Conservation (phyloP, 2,329 filamentous ascomycete species). For the Alternaria burnsii region DNA sequence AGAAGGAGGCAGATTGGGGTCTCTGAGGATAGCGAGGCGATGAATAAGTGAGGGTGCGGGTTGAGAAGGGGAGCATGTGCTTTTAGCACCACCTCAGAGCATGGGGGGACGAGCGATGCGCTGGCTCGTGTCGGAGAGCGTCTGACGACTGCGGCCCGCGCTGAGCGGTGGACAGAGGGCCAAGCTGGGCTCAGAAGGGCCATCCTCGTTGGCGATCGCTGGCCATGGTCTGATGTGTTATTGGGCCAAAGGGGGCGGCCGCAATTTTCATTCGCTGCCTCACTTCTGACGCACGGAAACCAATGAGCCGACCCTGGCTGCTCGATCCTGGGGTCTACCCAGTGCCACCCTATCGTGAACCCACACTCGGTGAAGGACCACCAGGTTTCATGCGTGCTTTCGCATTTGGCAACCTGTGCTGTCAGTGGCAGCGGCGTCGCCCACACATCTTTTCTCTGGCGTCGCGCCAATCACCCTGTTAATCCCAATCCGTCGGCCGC, state of each 20-base stretch:
- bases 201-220: conserved; percentile 37
- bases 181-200: conserved; percentile 39
- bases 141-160: conserved; percentile 38
- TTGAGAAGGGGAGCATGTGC: conserved; percentile 33
- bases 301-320: conserved; percentile 21
- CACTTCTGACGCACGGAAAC: conserved; percentile 22
- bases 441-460: conserved; percentile 17
- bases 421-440: conserved; percentile 22
- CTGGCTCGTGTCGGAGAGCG: conserved; percentile 44
- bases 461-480: conserved; percentile 23
- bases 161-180: conserved; percentile 31
- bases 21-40: conserved; percentile 36
- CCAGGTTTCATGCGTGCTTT: conserved; percentile 32
- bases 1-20: conserved; percentile 20
- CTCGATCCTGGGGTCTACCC: conserved; percentile 24
- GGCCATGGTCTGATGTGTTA: conserved; percentile 14
- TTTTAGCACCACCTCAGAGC: conserved; percentile 35
- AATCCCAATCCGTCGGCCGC: conserved; percentile 24
- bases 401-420: conserved; percentile 28
- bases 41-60: conserved; percentile 36
- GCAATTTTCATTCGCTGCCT: conserved; percentile 40
- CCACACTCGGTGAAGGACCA: conserved; percentile 22
- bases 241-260: conserved; percentile 24
- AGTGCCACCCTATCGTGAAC: conserved; percentile 33
- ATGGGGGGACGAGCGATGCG: conserved; percentile 35